These are phyloP conservation scores for Plectosphaerella plurivora DNA, from an alignment of 2,329 filamentous ascomycete species.

Conservation along the genomic window DNA sequence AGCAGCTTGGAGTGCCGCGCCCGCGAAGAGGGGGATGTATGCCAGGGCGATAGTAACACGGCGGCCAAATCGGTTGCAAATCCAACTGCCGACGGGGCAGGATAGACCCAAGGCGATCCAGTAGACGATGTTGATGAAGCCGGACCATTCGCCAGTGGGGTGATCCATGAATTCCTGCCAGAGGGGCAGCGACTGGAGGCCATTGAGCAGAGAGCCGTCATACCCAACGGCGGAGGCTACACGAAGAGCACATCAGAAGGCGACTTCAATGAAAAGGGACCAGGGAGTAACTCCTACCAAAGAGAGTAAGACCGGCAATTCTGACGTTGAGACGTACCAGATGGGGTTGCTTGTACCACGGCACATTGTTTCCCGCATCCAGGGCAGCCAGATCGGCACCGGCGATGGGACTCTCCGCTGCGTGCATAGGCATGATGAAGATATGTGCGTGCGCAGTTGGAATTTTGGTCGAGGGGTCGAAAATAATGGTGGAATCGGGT, in stretches of 20 bases:
- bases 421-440: too few species aligned
- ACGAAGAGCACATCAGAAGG: neutral
- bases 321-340: conserved; percentile 37
- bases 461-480: too few species aligned
- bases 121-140: conserved; percentile 25
- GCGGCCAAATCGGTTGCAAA: neutral
- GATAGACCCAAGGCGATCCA: neutral
- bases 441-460: too few species aligned
- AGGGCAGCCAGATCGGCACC: neutral
- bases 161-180: conserved; percentile 36
- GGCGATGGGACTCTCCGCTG: neutral
- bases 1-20: neutral
- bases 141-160: conserved; percentile 27
- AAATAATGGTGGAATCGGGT: too few species aligned
- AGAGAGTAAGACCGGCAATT: conserved; percentile 24
- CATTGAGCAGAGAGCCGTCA: conserved; percentile 38
- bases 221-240: conserved; percentile 27
- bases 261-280: too few species aligned
- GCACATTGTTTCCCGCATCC: conserved; percentile 26
- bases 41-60: neutral
- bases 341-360: conserved; percentile 37
- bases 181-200: conserved; percentile 32
- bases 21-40: neutral
- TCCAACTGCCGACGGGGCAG: neutral
- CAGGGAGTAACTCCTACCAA: too few species aligned